Conservation (phyloP, 2,329 filamentous ascomycete genomes). For the Penicillium corylophilum region DNA sequence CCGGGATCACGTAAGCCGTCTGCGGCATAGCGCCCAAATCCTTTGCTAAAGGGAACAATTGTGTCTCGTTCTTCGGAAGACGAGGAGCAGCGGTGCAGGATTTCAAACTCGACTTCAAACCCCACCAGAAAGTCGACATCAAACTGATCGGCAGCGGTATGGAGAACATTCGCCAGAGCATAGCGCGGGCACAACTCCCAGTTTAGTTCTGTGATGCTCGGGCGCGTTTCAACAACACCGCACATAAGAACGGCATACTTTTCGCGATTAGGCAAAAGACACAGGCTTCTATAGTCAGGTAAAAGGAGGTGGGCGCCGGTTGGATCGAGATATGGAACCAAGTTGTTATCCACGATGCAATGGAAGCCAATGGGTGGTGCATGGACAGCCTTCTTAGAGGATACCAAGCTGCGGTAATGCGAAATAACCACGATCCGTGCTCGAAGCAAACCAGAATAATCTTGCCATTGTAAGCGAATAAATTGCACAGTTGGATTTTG, state of each 20-base stretch:
- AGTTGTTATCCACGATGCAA: background rate
- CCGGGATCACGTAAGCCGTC: slow-evolving; percentile 4
- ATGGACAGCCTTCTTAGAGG: background rate
- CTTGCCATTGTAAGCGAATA: slow-evolving; percentile 9
- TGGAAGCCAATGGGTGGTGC: background rate
- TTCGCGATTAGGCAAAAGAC: background rate
- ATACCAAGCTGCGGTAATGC: background rate
- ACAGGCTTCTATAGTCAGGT: background rate
- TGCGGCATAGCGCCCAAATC: background rate
- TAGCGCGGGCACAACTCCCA: slow-evolving; percentile 9
- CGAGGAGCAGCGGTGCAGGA: background rate
- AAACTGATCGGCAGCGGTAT: background rate
- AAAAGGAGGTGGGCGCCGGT: background rate
- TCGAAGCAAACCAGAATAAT: slow-evolving; percentile 5
- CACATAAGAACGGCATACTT: slow-evolving; percentile 2
- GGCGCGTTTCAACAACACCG: background rate
- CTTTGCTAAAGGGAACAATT: too few relatives aligned
- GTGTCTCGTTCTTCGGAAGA: too few relatives aligned
- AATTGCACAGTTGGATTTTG: background rate
- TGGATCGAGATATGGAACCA: background rate
- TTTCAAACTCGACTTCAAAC: slow-evolving; percentile 16
- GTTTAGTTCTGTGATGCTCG: background rate
- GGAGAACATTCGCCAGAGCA: slow-evolving; percentile 1
- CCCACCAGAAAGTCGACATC: slow-evolving; percentile 11
- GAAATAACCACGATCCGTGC: background rate